Evolutionary conservation across 164 flowering plant species (phyloP).

Genomic region (Aristolochia californica): DNA sequence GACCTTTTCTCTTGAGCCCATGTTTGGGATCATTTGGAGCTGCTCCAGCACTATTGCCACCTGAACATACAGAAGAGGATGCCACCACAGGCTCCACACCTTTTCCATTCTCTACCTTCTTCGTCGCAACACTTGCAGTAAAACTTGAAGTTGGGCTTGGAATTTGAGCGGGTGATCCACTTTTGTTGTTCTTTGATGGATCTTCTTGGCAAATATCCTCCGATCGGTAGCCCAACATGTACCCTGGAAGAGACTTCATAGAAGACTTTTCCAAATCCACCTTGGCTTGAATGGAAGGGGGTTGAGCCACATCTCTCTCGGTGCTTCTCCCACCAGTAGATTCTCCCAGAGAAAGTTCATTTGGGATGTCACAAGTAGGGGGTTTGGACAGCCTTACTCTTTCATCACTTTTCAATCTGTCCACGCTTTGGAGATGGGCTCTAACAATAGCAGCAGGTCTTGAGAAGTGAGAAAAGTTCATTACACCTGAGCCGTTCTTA

Average conservation of each 20-base stretch:
- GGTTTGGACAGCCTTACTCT: conserved; percentile 15
- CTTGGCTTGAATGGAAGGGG: conserved; percentile 8
- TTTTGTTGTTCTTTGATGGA: conserved; percentile 14
- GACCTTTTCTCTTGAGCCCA: conserved; percentile 46
- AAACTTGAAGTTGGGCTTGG: conserved; percentile 17
- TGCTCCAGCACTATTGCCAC: conserved; percentile 42
- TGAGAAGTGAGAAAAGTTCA: conserved; percentile 70
- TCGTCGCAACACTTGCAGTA: conserved; percentile 21
- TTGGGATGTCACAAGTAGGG: conserved; percentile 11
- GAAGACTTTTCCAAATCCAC: conserved; percentile 13
- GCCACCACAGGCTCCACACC: conserved; percentile 38
- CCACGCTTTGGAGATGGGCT: conserved; percentile 30
- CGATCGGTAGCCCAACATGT: conserved; percentile 14
- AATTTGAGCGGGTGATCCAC: conserved; percentile 13
- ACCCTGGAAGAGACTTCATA: conserved; percentile 22
- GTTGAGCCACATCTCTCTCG: conserved; percentile 14
- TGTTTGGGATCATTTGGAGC: conserved; percentile 33
- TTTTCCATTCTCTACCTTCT: conserved; percentile 29
- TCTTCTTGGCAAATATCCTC: conserved; percentile 21
- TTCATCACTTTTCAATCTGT: conserved; percentile 23
- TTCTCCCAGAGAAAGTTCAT: conserved; percentile 18
- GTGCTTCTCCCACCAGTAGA: conserved; percentile 22
- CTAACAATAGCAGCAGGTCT: conserved; percentile 49
- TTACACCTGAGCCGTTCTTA: conserved; percentile 19
- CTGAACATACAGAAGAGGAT: conserved; percentile 82